Conservation (phyloP, 2,329 filamentous ascomycete genomes). For the Exophiala calicioides region DNA sequence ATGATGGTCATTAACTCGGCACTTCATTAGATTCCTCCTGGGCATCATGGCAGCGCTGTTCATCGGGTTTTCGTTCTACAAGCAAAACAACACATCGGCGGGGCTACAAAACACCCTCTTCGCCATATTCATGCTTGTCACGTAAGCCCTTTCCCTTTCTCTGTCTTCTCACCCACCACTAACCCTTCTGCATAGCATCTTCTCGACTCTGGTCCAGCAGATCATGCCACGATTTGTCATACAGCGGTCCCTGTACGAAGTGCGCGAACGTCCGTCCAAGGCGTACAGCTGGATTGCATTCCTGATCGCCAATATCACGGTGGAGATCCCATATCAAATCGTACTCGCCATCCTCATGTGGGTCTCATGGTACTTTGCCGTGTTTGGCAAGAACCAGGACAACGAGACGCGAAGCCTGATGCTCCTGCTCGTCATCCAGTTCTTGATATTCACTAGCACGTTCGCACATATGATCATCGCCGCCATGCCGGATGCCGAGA, state of each 20-base stretch:
- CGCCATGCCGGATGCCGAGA: conserved; percentile 66
- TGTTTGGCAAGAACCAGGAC: conserved; percentile 64
- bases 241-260: conserved; percentile 66
- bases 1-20: conserved; percentile 59
- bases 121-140: conserved; percentile 66
- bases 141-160: too few relatives aligned
- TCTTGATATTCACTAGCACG: conserved; percentile 71
- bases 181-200: conserved; percentile 42
- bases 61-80: conserved; percentile 64
- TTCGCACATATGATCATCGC: conserved; percentile 81
- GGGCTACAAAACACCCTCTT: conserved; percentile 76
- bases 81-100: conserved; percentile 62
- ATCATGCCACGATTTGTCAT: conserved; percentile 66
- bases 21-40: conserved; percentile 54
- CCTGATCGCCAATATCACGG: conserved; percentile 66
- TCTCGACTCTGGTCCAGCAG: conserved; percentile 52
- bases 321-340: conserved; percentile 70
- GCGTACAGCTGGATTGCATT: conserved; percentile 76
- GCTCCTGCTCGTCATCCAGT: conserved; percentile 67
- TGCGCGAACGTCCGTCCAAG: conserved; percentile 67
- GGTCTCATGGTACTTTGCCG: conserved; percentile 71
- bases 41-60: conserved; percentile 54
- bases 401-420: conserved; percentile 38
- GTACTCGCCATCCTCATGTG: conserved; percentile 68
- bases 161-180: too few relatives aligned